Evolutionary conservation across 2,329 filamentous ascomycete genomes (phyloP), one percentile per base, ranked within the genome.

Genomic region (Tolypocladium ovalisporum): DNA sequence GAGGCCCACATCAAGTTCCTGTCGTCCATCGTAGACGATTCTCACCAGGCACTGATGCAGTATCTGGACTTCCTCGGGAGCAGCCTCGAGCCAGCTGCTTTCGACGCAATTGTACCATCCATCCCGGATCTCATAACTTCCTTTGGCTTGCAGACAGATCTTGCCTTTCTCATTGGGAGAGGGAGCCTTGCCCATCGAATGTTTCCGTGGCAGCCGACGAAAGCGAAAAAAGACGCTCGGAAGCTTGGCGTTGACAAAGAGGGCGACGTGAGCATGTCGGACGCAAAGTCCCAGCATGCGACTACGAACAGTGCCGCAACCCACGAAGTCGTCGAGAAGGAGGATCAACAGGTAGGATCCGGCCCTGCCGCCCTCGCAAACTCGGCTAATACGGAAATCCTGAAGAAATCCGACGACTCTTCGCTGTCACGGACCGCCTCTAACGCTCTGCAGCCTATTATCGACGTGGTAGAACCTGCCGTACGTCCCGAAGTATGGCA

Each of bases 1-100:
- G 83, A 88, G 58, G 86, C 89, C 0, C 91, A 95, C 60, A 85
- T 97, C 68, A 99, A 99, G 70, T 86, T 92, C 49, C 75, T 97
- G 15, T 89, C 90, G 3, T 90, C 90, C 55, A 86, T 96, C 62
- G 82, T 96, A 55, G 94, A 99, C 68, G 92, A 96, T 68, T 87
- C 95, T 24, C 90, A 96, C 63, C 84, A 89, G 59, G 87, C 92
- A 10, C 79, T 97, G 29, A 82, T 85, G 29, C 92, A 97, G 66
- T 99, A 95, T 67, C 79, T 97, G 22, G 94, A 97, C 65, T 81
- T 97, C 8, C 79, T 99, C 36, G 88, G 88, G 67, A 89, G 84
- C 68, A 95, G 91, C 66, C 74, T 97, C 35, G 79, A 86, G 0
- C 78, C 84, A 0, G 82, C 87, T 40, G 84, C 92, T 24, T 97